Base-by-base conservation (phyloP, 176 grass and related monocot species). In the Zea luxurians region DNA sequence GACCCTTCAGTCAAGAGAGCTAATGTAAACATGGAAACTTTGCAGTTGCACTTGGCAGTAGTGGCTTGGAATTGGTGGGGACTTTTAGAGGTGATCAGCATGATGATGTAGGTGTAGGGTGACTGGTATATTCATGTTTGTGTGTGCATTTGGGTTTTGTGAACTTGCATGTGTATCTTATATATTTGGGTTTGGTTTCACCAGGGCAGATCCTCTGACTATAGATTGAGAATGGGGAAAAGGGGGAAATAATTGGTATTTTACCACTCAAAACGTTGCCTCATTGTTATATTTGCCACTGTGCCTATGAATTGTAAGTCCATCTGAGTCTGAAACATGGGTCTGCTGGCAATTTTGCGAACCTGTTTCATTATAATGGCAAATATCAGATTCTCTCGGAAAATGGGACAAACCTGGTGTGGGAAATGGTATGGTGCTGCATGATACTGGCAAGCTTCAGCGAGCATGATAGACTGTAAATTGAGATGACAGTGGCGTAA, bases 11-110 rank as follows among this genome's bases (percentile, higher is more conserved):
- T 11, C 9, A 61, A 61, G 18, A 11, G 55, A 64, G 67, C 60
- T 78, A 49, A 63, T 57, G 16, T n/a, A 78, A 71, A 55, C 13
- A 5, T 57, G 62, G 69, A 41, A 55, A 55, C 11, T 48, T 78
- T 27, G 54, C n/a, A 8, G 9, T 20, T 58, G 54, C 54, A 58
- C 54, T 58, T 58, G 54, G 13, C 53, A 57, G 53, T 57, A 57
- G 54, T 58, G 17, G n/a, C 53, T 17, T 4, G 18, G 16, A 79
- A 8, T 72, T 85, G 57, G 27, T 60, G 9, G 58, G 21, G 45
- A 41, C 55, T 73, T 13, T 55, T 47, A 58, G 7, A 27, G 57
- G 21, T 60, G 53, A 18, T 55, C 17, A 55, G 16, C 53, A 55
- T 55, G 54, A 58, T 58, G n/a, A 58, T 58, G 17, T 8, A 58